A percentile compares a stretch with the other conserved stretches of the same genome.
Evolutionary conservation across 1,284 basidiomycete species (phyloP).

Genomic region (Sutorius eximius): DNA sequence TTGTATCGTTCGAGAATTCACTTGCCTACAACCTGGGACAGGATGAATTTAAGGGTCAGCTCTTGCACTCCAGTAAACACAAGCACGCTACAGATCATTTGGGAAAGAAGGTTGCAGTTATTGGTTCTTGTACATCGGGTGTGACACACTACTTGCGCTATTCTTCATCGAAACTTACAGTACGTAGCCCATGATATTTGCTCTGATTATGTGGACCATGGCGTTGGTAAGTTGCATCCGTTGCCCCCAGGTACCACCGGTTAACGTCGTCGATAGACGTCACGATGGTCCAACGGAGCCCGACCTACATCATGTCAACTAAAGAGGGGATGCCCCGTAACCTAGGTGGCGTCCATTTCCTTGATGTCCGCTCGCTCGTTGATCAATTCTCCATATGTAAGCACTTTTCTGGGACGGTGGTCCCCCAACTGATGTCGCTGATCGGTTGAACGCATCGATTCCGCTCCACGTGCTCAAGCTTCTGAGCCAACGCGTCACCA

Average conservation of each 20-base stretch:
- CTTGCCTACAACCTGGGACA: slow-evolving; percentile 20
- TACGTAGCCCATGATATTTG: slow-evolving; percentile 33
- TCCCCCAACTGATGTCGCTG: slow-evolving; percentile 41
- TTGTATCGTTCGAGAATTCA: slow-evolving; percentile 14
- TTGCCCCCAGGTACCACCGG: background rate
- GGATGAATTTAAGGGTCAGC: slow-evolving; percentile 54
- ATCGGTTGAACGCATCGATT: slow-evolving; percentile 39
- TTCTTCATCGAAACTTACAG: background rate
- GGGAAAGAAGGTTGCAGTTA: slow-evolving; percentile 60
- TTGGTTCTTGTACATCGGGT: slow-evolving; percentile 65
- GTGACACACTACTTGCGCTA: background rate
- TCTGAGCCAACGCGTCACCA: slow-evolving; percentile 46
- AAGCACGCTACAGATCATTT: slow-evolving; percentile 47
- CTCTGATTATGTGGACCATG: slow-evolving; percentile 32
- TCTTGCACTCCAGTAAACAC: slow-evolving; percentile 57
- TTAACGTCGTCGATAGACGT: slow-evolving; percentile 40
- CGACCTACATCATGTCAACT: slow-evolving; percentile 60
- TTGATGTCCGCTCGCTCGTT: background rate
- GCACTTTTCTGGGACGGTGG: slow-evolving; percentile 44
- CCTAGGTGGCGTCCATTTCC: slow-evolving; percentile 33
- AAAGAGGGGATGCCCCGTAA: slow-evolving; percentile 44
- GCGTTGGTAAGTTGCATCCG: slow-evolving; percentile 21
- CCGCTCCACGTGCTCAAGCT: slow-evolving; percentile 28
- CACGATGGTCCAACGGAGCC: slow-evolving; percentile 62
- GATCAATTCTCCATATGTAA: slow-evolving; percentile 11